Evolutionary conservation across 1,284 basidiomycete species (phyloP).

Genomic region (Austroboletus olivaceoglutinosus): DNA sequence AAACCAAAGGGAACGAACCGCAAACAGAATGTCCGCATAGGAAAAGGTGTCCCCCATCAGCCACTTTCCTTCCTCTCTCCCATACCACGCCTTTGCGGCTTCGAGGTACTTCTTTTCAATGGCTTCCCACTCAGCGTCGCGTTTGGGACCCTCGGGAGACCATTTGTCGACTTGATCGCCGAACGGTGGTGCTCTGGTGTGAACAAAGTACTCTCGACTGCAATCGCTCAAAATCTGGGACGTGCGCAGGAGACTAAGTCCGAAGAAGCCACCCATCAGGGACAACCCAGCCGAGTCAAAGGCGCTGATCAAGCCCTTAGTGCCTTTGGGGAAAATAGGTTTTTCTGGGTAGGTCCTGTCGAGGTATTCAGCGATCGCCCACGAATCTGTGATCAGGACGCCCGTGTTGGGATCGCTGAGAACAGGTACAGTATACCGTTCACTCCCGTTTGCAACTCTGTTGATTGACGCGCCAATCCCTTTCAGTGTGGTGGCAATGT

Average conservation of each 20-base stretch:
- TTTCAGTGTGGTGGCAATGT: conserved; percentile 27
- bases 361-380: conserved; percentile 42
- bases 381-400: conserved; percentile 36
- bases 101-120: conserved; percentile 13
- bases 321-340: conserved; percentile 36
- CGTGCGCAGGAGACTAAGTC: conserved; percentile 14
- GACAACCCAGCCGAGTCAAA: conserved; percentile 22
- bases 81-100: conserved; percentile 16
- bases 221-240: conserved; percentile 20
- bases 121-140: conserved; percentile 21
- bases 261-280: not conserved
- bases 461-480: conserved; percentile 27
- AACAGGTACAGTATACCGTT: conserved; percentile 35
- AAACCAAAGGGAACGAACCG: conserved; percentile 12
- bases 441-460: conserved; percentile 12
- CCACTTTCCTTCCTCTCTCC: conserved; percentile 19
- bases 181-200: not conserved
- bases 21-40: conserved; percentile 30
- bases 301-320: conserved; percentile 32
- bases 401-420: conserved; percentile 33
- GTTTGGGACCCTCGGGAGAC: conserved; percentile 24
- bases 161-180: conserved; percentile 16
- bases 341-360: conserved; percentile 43
- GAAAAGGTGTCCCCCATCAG: conserved; percentile 29
- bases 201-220: conserved; percentile 15